Evolutionary conservation across 176 grass and related monocot genomes (phyloP), one percentile per base, ranked within the genome.

Genomic region (Phoenix roebelenii): DNA sequence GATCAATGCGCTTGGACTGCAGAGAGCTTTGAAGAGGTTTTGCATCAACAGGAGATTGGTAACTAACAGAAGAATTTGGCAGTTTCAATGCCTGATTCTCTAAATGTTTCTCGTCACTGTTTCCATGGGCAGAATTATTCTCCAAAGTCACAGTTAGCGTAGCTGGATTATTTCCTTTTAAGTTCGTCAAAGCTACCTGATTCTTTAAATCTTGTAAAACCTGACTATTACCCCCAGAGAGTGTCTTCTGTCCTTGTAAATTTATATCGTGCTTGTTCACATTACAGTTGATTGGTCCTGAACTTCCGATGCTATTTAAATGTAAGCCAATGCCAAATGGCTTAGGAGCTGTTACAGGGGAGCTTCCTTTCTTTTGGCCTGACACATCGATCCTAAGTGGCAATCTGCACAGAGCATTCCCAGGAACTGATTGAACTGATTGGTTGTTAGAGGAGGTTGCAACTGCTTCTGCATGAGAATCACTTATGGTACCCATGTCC

Each of bases 301-400:
- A 55, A 32, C 51, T 55, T 73, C 59, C 70, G 7, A 73, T 6
- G 18, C 51, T 73, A 52, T 73, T 73, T 59, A 73, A 63, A 52
- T 73, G 70, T 53, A 73, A 63, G 26, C 70, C 70, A 48, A 73
- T 73, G 5, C 51, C 59, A 49, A 29, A 73, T 56, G 70, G 70
- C 50, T 28, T 73, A 49, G 50, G 70, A 63, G 17, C 70, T 52
- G 20, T 35, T 12, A 22, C n/a, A 55, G 18, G 29, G 10, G 59
- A 63, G 22, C 24, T 28, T 22, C 5, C 70, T 18, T 26, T 70
- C 39, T 59, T 70, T 60, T 59, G 68, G 22, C 39, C 35, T 49
- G 35, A 50, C 5, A 3, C 15, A 70, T 54, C 50, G 16, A 30
- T 17, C 4, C 24, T 73, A 51, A 18, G n/a, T 7, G 28, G 18